A percentile compares a stretch with the other conserved stretches of the same genome.
These are phyloP conservation scores for Phycomyces blakesleeanus DNA, from an alignment of 192 early-diverging fungal species.

Conservation along the genomic window DNA sequence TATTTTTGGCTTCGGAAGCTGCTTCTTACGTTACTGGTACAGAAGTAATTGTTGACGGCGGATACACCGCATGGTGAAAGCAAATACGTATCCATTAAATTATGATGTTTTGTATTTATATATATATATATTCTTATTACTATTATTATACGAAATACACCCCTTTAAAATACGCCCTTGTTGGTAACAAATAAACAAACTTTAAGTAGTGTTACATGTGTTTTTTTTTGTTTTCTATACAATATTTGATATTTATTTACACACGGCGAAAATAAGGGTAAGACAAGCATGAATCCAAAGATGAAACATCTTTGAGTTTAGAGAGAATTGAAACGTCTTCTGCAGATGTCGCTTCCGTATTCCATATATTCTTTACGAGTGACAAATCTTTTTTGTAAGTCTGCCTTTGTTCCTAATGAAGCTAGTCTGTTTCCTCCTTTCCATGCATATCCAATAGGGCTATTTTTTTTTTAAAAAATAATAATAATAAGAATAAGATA, in stretches of 20 bases:
- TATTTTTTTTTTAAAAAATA: conserved; percentile 20
- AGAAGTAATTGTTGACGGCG: conserved; percentile 35
- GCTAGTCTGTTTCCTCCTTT: conserved; percentile 49
- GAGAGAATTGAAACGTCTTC: conserved; percentile 40
- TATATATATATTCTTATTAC: too few species aligned
- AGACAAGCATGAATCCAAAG: too few species aligned
- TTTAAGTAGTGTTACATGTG: too few species aligned
- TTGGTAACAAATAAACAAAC: too few species aligned
- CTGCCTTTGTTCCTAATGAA: conserved; percentile 37
- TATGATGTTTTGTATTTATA: too few species aligned
- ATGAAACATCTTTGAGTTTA: conserved; percentile 2
- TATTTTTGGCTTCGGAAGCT: conserved; percentile 65
- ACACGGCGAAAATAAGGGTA: too few species aligned
- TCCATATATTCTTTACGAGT: conserved; percentile 61
- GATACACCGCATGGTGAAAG: conserved; percentile 29
- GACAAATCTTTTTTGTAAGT: conserved; percentile 49
- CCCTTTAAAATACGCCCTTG: too few species aligned
- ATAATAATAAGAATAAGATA: not conserved
- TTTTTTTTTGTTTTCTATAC: too few species aligned
- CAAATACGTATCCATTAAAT: too few species aligned
- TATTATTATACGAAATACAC: too few species aligned
- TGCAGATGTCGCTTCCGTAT: conserved; percentile 53
- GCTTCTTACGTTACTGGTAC: conserved; percentile 53
- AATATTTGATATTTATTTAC: too few species aligned
- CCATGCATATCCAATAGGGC: conserved; percentile 58